Conservation (phyloP, 169 alveolate species). For the Eimeria acervulina region DNA sequence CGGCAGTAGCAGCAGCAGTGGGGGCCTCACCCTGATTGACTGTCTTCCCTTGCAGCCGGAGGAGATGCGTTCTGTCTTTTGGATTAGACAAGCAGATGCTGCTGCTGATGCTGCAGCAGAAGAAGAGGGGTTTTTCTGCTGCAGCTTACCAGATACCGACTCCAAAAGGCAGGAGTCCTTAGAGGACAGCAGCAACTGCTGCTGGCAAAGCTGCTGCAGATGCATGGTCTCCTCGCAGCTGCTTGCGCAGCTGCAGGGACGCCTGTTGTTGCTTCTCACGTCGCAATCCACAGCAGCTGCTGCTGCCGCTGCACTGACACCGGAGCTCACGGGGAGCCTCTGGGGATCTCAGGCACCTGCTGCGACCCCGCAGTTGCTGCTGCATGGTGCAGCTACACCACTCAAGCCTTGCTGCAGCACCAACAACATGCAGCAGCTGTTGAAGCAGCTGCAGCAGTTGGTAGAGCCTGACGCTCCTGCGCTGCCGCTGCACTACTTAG, state of each 20-base stretch:
- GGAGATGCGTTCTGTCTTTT: conserved; percentile 70
- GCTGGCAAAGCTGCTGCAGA: conserved; percentile 34
- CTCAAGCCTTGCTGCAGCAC: conserved; percentile 24
- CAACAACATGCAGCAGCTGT: conserved; percentile 56
- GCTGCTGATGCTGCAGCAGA: conserved; percentile 42
- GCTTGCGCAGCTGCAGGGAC: conserved; percentile 62
- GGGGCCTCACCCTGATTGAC: conserved; percentile 26
- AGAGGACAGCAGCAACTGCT: conserved; percentile 9
- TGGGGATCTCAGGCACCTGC: conserved; percentile 24
- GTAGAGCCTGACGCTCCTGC: conserved; percentile 53
- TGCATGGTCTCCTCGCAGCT: conserved; percentile 57
- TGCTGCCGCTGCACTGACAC: conserved; percentile 75
- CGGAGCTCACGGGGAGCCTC: conserved; percentile 23
- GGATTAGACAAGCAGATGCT: conserved; percentile 52
- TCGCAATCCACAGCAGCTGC: conserved; percentile 76
- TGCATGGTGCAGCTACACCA: conserved; percentile 32
- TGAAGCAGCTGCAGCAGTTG: conserved; percentile 65
- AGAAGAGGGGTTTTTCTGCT: conserved; percentile 34
- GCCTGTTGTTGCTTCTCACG: conserved; percentile 78
- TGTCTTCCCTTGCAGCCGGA: conserved; percentile 81
- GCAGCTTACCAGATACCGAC: background rate
- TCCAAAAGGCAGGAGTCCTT: background rate
- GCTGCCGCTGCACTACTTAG: conserved; percentile 60
- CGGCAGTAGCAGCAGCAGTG: conserved; percentile 17
- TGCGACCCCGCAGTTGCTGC: conserved; percentile 64